A percentile compares a stretch with the other conserved stretches of the same genome.
Evolutionary conservation across 495 filamentous ascomycete genomes (phyloP).

Genomic region (Stereocaulon alpinum): DNA sequence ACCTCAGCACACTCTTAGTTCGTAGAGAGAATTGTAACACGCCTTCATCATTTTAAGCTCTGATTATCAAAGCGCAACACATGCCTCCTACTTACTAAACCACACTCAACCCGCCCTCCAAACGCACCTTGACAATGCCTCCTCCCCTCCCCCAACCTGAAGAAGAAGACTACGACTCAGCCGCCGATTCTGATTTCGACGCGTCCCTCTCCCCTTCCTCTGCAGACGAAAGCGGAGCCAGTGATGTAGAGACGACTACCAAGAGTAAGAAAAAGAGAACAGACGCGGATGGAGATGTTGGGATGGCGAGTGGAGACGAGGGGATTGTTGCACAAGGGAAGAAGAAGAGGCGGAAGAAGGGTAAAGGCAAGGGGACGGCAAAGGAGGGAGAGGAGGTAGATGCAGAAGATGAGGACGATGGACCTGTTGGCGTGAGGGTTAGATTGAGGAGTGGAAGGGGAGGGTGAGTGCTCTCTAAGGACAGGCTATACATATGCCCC

Average conservation of each 20-base stretch:
- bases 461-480: constrained; percentile 33
- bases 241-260: not conserved
- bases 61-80: not conserved
- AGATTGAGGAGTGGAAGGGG: constrained; percentile 67
- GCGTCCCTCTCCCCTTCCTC: constrained; percentile 19
- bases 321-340: constrained; percentile 53
- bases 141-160: constrained; percentile 7
- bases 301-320: constrained; percentile 64
- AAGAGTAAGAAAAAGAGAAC: constrained; percentile 29
- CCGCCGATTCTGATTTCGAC: constrained; percentile 23
- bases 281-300: constrained; percentile 23
- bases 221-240: constrained; percentile 16
- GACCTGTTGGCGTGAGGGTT: constrained; percentile 67
- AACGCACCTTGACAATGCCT: constrained; percentile 6
- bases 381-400: constrained; percentile 42
- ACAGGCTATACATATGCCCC: not conserved
- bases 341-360: constrained; percentile 45
- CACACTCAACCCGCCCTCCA: not conserved
- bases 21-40: too few species aligned
- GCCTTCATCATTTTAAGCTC: not conserved
- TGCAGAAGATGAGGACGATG: constrained; percentile 41
- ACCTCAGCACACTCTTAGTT: too few species aligned
- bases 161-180: constrained; percentile 21
- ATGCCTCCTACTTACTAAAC: too few species aligned
- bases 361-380: constrained; percentile 38